Evolutionary conservation across 2,329 filamentous ascomycete genomes (phyloP).

Genomic region (Pestalotiopsis fici): DNA sequence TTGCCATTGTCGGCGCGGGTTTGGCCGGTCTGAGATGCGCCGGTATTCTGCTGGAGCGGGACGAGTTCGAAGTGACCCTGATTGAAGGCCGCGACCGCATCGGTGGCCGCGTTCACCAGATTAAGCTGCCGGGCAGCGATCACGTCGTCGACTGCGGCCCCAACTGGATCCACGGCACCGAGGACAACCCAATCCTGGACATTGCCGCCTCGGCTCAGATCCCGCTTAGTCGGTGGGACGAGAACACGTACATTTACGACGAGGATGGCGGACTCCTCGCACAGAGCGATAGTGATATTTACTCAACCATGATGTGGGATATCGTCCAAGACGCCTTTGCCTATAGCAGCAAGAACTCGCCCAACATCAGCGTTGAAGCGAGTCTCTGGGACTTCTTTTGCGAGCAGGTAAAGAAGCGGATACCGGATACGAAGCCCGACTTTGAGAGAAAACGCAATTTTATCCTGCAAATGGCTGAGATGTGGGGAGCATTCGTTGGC

Average conservation of each 20-base stretch:
- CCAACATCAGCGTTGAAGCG: slow-evolving; percentile 44
- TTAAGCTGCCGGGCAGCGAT: slow-evolving; percentile 41
- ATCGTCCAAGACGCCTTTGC: slow-evolving; percentile 69
- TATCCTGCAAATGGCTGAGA: slow-evolving; percentile 56
- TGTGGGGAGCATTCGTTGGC: slow-evolving; percentile 74
- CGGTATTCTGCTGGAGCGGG: slow-evolving; percentile 64
- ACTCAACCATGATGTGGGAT: slow-evolving; percentile 63
- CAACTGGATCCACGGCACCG: slow-evolving; percentile 81
- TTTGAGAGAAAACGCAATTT: slow-evolving; percentile 41
- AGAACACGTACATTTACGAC: slow-evolving; percentile 56
- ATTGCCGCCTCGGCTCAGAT: slow-evolving; percentile 65
- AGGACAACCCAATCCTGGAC: slow-evolving; percentile 69
- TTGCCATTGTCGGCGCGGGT: slow-evolving; percentile 71
- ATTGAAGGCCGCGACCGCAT: slow-evolving; percentile 68
- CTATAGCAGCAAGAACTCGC: slow-evolving; percentile 59
- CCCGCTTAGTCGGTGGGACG: slow-evolving; percentile 47
- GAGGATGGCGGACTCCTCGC: slow-evolving; percentile 54
- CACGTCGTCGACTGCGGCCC: slow-evolving; percentile 62
- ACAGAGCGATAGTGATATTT: slow-evolving; percentile 43
- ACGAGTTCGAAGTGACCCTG: slow-evolving; percentile 70
- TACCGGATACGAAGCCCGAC: slow-evolving; percentile 44
- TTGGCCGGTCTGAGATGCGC: slow-evolving; percentile 72
- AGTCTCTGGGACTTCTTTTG: slow-evolving; percentile 58
- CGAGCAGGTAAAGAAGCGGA: slow-evolving; percentile 42
- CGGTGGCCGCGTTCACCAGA: slow-evolving; percentile 64